Base-by-base conservation (phyloP, 2,329 filamentous ascomycete genomes). In the Nothopassalora personata region DNA sequence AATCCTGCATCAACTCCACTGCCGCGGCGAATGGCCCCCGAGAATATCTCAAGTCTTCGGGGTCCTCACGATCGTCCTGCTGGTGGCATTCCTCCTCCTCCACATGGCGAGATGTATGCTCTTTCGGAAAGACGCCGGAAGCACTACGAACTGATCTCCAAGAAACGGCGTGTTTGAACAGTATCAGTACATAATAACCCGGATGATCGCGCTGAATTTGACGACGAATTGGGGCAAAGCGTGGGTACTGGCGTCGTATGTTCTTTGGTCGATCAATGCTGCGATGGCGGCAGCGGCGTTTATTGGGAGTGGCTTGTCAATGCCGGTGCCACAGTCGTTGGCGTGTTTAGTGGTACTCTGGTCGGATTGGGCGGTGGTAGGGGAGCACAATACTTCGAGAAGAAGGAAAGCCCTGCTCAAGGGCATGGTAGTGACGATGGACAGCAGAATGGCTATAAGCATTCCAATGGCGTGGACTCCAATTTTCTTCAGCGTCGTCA, bases 221-320 rank as follows among this genome's bases (percentile, higher is more conserved):
- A 50, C 48, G 30, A 51, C 27, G 9, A 28, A 51, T 34, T 51
- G 48, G 48, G 48, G 53, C 18, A n/a, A 5, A 8, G 39, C 50
- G 33, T 62, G 60, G 60, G 60, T 58, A 3, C n/a, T 54, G 18
- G 60, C 52, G 19, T 54, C 60, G 4, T 64, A 34, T 11, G 60
- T 60, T 5, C 52, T 64, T 28, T 64, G 53, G 55, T 64, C 60
- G 62, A 45, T 62, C 13, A 61, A 61, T 48, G 52, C 51, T 19
- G 36, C 28, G 34, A 53, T 60, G 34, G 56, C 60, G n/a, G n/a
- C n/a, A n/a, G n/a, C n/a, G n/a, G n/a, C n/a, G n/a, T n/a, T n/a
- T n/a, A n/a, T n/a, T n/a, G n/a, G n/a, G n/a, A n/a, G n/a, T n/a
- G 60, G 60, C 39, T 62, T 6, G 31, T 52, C 15, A 57, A 60